Conservation (phyloP, 2,329 filamentous ascomycete species). For the Fonsecaea pedrosoi region DNA sequence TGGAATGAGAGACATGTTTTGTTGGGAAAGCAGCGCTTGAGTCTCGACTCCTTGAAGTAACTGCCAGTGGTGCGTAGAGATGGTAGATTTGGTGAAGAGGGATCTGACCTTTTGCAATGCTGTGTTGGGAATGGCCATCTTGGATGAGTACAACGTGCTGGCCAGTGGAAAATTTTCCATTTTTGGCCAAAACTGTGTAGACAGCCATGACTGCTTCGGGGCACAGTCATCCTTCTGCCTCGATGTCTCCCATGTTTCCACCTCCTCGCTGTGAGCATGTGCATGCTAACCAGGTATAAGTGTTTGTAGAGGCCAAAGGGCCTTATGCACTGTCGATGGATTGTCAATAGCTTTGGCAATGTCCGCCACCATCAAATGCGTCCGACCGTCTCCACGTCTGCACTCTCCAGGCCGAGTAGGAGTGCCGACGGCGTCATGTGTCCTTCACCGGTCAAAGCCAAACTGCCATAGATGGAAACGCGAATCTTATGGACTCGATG, state of each 20-base stretch:
- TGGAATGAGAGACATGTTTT: constrained; percentile 60
- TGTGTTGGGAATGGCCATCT: constrained; percentile 93
- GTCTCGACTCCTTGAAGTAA: constrained; percentile 92
- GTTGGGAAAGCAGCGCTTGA: constrained; percentile 84
- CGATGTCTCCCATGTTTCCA: no score
- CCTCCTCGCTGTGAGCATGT: no score
- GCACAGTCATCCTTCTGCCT: no score
- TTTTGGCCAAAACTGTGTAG: no score
- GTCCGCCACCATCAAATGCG: no score
- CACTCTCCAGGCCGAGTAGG: constrained; percentile 36
- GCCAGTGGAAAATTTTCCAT: neutral
- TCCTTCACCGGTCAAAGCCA: constrained; percentile 15
- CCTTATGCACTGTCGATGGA: no score
- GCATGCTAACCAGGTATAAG: no score
- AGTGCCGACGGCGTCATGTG: constrained; percentile 28
- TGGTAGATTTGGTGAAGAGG: constrained; percentile 5
- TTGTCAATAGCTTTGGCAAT: no score
- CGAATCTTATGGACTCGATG: constrained; percentile 31
- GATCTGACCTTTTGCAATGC: constrained; percentile 82
- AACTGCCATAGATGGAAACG: constrained; percentile 34
- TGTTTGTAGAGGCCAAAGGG: no score
- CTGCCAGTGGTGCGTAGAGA: constrained; percentile 56
- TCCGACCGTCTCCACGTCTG: constrained; percentile 34
- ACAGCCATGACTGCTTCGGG: no score
- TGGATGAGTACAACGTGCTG: constrained; percentile 38